Evolutionary conservation across 2,329 filamentous ascomycete genomes (phyloP).

Genomic region (Metarhizium sp.): DNA sequence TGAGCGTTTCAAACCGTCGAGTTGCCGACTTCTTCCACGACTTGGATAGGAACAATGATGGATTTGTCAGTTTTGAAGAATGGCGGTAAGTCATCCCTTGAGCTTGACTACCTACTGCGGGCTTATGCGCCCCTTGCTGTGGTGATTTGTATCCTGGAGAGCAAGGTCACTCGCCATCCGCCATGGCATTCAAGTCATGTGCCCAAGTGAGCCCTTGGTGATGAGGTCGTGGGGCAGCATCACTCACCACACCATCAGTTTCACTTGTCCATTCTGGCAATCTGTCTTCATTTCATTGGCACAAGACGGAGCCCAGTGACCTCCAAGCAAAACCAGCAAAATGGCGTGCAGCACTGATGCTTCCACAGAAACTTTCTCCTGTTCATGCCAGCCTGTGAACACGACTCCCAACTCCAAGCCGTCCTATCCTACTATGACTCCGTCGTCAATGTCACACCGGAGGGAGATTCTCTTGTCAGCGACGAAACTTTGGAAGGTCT

Average conservation of each 20-base stretch:
- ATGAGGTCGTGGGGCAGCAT: conserved; percentile 1
- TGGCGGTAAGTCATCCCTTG: conserved; percentile 67
- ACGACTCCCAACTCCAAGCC: conserved; percentile 63
- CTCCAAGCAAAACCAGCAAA: not conserved
- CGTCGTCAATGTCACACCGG: conserved; percentile 78
- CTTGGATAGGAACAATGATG: conserved; percentile 83
- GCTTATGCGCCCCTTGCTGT: not conserved
- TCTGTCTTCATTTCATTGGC: not conserved
- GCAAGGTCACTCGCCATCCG: conserved; percentile 5
- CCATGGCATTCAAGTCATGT: conserved; percentile 12
- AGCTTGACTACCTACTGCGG: too few relatives aligned
- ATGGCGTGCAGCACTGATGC: conserved; percentile 4
- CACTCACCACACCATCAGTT: not conserved
- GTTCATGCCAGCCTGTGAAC: conserved; percentile 62
- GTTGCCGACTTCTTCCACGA: conserved; percentile 81
- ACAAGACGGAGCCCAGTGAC: not conserved
- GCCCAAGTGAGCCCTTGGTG: conserved; percentile 5
- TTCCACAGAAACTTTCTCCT: conserved; percentile 73
- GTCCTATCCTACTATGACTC: conserved; percentile 88
- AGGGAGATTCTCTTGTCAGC: conserved; percentile 88
- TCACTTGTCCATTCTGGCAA: not conserved
- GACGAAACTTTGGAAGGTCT: conserved; percentile 86
- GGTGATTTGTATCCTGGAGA: not conserved
- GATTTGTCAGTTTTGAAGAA: conserved; percentile 82
- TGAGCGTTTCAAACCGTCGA: conserved; percentile 68